These are phyloP conservation scores for Fonsecaea multimorphosa DNA, from an alignment of 2,329 filamentous ascomycete genomes.

Conservation along the genomic window DNA sequence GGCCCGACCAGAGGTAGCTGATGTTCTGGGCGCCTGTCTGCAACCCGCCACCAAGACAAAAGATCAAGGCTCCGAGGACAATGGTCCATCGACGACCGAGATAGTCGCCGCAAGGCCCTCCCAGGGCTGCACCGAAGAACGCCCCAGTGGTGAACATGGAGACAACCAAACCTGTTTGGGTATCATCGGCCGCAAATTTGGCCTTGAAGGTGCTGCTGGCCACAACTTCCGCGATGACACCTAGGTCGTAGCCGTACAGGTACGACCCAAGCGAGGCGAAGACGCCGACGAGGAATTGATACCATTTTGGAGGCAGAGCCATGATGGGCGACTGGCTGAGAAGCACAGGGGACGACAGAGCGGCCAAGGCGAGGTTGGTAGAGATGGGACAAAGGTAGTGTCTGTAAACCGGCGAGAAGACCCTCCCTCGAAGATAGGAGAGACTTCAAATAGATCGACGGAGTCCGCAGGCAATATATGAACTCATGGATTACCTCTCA, in stretches of 20 bases:
- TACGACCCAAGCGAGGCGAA: constrained; percentile 66
- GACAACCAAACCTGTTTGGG: constrained; percentile 69
- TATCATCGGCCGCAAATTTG: constrained; percentile 42
- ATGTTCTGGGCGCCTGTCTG: constrained; percentile 71
- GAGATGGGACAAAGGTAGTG: neutral
- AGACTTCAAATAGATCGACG: neutral
- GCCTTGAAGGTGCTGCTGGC: constrained; percentile 46
- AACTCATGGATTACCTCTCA: constrained; percentile 9
- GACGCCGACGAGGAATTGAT: constrained; percentile 65
- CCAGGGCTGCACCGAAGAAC: constrained; percentile 71
- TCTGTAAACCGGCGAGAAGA: neutral
- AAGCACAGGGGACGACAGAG: no score
- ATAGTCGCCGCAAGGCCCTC: constrained; percentile 67
- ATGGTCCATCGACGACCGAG: constrained; percentile 76
- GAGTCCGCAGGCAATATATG: constrained; percentile 21
- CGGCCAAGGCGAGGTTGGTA: neutral
- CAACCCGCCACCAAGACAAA: constrained; percentile 72
- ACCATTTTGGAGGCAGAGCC: constrained; percentile 63
- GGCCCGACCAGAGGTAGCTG: constrained; percentile 71
- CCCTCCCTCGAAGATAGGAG: neutral
- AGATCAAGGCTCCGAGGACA: constrained; percentile 71
- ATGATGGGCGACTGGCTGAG: constrained; percentile 44
- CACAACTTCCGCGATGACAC: constrained; percentile 66
- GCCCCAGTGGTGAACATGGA: constrained; percentile 79
- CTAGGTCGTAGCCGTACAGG: constrained; percentile 65